A percentile compares a stretch with the other conserved stretches of the same genome.
phyloP scores from a whole-genome alignment of 805 yeast genomes.

The Hanseniaspora clermontiae region DNA sequence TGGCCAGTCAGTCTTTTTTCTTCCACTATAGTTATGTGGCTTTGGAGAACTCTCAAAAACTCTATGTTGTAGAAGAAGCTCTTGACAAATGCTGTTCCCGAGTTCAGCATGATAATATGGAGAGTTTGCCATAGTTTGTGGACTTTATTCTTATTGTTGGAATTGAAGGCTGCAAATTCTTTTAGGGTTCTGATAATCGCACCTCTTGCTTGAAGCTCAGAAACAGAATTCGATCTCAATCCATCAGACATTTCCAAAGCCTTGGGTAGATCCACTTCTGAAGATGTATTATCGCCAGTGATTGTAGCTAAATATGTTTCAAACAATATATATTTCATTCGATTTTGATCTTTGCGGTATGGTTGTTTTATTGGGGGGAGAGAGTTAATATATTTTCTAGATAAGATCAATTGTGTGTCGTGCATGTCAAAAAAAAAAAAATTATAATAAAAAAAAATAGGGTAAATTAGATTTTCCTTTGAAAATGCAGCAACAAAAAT shows the following conservation, averaged over 20 bases:
- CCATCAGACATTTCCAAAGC: constrained; percentile 80
- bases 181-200: constrained; percentile 58
- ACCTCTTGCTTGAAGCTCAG: constrained; percentile 71
- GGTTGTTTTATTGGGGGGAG: background rate
- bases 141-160: constrained; percentile 65
- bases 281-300: background rate
- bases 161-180: constrained; percentile 40
- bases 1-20: constrained; percentile 10
- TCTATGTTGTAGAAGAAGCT: constrained; percentile 67
- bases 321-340: constrained; percentile 1
- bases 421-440: background rate
- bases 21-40: background rate
- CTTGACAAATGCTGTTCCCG: constrained; percentile 71
- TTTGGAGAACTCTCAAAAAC: constrained; percentile 57
- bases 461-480: background rate
- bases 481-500: background rate
- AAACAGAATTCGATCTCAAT: constrained; percentile 67
- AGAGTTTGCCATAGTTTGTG: constrained; percentile 73
- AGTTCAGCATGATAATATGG: constrained; percentile 52
- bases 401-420: background rate
- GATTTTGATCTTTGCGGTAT: background rate
- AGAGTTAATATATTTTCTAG: too few species aligned
- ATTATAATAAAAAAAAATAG: too few species aligned
- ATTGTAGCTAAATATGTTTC: constrained; percentile 6
- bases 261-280: constrained; percentile 29